Evolutionary conservation across 345 rosid species (phyloP).

Genomic region (Brassica rapa): DNA sequence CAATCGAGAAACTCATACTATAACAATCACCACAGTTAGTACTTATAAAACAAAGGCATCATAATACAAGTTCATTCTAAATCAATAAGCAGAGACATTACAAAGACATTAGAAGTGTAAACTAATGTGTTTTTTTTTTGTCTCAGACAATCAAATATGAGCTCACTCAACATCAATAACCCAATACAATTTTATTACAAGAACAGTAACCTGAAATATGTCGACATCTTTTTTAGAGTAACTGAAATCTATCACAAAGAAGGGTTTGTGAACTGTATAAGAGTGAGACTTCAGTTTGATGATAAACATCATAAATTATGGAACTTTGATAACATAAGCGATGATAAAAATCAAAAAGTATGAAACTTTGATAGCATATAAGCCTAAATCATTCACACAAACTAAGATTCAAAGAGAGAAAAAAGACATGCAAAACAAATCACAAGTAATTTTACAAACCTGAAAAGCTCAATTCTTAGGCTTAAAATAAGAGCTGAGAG

Average conservation of each 20-base stretch:
- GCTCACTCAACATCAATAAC: background rate
- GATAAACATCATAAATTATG: background rate
- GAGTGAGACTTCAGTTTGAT: too few relatives aligned
- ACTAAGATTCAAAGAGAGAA: background rate
- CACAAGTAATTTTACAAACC: background rate
- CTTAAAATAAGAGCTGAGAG: background rate
- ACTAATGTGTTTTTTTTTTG: background rate
- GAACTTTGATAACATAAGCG: background rate
- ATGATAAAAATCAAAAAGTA: background rate
- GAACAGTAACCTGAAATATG: too few relatives aligned
- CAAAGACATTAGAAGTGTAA: too few relatives aligned
- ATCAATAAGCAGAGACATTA: background rate
- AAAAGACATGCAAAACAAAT: background rate
- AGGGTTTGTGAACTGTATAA: too few relatives aligned
- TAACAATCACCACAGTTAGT: too few relatives aligned
- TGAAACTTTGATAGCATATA: background rate
- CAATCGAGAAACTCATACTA: too few relatives aligned
- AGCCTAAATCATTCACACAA: background rate
- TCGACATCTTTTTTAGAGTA: too few relatives aligned
- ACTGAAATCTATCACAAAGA: background rate
- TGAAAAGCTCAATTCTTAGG: background rate
- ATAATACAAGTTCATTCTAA: background rate
- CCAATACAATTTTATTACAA: background rate
- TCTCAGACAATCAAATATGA: background rate
- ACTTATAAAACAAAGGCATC: background rate